Evolutionary conservation across 1,139 yeast species (phyloP).

Genomic region (Eremothecium gossypii): DNA sequence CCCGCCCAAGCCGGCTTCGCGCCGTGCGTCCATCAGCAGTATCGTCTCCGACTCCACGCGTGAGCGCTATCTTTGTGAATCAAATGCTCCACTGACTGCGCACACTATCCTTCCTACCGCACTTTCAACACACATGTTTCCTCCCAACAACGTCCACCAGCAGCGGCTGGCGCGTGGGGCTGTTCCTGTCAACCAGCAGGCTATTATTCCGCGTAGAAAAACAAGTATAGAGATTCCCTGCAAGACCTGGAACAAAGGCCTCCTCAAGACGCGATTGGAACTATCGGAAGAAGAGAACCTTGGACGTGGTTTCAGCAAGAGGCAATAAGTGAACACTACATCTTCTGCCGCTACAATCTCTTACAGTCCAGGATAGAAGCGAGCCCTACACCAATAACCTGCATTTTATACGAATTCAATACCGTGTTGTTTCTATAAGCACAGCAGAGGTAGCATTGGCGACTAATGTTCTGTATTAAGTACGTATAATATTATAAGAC

Average conservation of each 20-base stretch:
- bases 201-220: conserved; percentile 11
- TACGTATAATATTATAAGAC: too few species aligned
- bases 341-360: too few species aligned
- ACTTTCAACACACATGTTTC: conserved; percentile 44
- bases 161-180: conserved; percentile 16
- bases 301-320: too few species aligned
- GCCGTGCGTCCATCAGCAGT: conserved; percentile 31
- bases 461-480: too few species aligned
- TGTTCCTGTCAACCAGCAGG: background rate
- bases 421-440: too few species aligned
- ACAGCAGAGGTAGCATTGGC: too few species aligned
- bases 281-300: conserved; percentile 27
- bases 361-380: too few species aligned
- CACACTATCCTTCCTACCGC: conserved; percentile 44
- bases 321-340: too few species aligned
- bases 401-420: too few species aligned
- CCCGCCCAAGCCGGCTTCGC: conserved; percentile 9
- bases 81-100: conserved; percentile 47
- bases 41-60: conserved; percentile 31
- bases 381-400: conserved; percentile 4
- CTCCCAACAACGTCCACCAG: conserved; percentile 35
- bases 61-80: conserved; percentile 32
- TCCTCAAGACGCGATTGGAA: conserved; percentile 28
- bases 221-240: conserved; percentile 29
- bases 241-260: conserved; percentile 20